Percentiles rank a stretch among this genome's conserved stretches.
Evolutionary conservation across 1,284 basidiomycete species (phyloP).

Genomic region (Puccinia coronata): DNA sequence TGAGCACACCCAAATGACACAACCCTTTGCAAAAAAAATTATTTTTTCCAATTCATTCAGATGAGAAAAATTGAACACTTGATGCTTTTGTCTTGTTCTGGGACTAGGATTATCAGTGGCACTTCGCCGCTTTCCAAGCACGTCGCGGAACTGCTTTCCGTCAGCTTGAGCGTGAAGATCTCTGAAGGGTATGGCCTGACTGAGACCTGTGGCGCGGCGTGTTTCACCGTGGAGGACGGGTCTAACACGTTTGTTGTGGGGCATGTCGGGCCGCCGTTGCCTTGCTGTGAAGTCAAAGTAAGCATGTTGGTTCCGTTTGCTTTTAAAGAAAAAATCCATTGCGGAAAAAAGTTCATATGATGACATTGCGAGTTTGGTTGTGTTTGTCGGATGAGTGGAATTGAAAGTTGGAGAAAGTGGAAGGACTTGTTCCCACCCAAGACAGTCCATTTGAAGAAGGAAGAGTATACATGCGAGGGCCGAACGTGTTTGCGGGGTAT

Average conservation of each 20-base stretch:
- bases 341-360: neutral
- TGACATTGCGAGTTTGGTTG: neutral
- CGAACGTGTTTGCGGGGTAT: conserved; percentile 32
- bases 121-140: conserved; percentile 35
- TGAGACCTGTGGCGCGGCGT: conserved; percentile 31
- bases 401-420: conserved; percentile 35
- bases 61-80: neutral
- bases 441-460: conserved; percentile 24
- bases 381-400: conserved; percentile 21
- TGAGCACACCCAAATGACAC: neutral
- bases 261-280: conserved; percentile 36
- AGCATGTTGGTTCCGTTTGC: neutral
- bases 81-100: neutral
- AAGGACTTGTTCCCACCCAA: conserved; percentile 9
- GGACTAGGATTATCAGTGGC: conserved; percentile 41
- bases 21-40: neutral
- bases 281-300: conserved; percentile 49
- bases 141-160: conserved; percentile 29
- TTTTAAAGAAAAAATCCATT: no score
- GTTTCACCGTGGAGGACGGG: conserved; percentile 28
- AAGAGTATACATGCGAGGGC: conserved; percentile 28
- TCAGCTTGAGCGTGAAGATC: conserved; percentile 46
- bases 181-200: conserved; percentile 42
- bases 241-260: conserved; percentile 17
- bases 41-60: neutral